Base-by-base conservation (phyloP, 2,329 filamentous ascomycete genomes). In the Penicillium sp. region DNA sequence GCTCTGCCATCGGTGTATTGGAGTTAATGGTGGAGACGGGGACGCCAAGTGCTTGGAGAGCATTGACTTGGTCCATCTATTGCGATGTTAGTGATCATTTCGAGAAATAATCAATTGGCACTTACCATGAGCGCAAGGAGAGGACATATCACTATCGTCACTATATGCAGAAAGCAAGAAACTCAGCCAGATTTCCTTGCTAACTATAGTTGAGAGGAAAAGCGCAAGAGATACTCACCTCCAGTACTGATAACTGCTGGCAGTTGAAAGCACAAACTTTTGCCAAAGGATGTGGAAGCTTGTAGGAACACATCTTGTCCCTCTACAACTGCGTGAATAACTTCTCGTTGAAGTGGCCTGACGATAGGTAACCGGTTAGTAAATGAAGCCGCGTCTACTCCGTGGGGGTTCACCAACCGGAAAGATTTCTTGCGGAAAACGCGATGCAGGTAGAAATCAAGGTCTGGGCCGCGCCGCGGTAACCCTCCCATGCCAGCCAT, bases 221-320 rank as follows among this genome's bases (percentile, higher is more conserved):
- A 42, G 15, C 1, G 12, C 27, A 27, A 3, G 13, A 12, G 38
- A 57, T 63, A 80, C 84, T 64, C 74, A 90, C 88, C 89, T 57
- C 92, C 92, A 68, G 85, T 82, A 62, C 92, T 87, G 49, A 95
- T 84, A 28, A 96, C 84, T 23, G 91, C 91, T 7, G 91, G 91
- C 1, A 96, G 78, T 67, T 96, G 91, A 66, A 92, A 96, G 73
- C 92, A 96, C 46, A 96, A 71, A 64, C 89, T 95, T 71, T 96
- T 96, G 37, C 91, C 92, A 68, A 96, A 96, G 0, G 75, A 77
- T 4, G 75, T 78, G 2, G 75, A 75, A 20, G 92, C 92, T 70
- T 96, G 92, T 1, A 97, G 80, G 65, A 95, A 96, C 38, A 97
- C 87, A 84, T 97, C 92, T 55, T 91, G 79, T 13, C 89, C 87